These are phyloP conservation scores for Moringa oleifera DNA, from an alignment of 345 rosid species.

Conservation along the genomic window DNA sequence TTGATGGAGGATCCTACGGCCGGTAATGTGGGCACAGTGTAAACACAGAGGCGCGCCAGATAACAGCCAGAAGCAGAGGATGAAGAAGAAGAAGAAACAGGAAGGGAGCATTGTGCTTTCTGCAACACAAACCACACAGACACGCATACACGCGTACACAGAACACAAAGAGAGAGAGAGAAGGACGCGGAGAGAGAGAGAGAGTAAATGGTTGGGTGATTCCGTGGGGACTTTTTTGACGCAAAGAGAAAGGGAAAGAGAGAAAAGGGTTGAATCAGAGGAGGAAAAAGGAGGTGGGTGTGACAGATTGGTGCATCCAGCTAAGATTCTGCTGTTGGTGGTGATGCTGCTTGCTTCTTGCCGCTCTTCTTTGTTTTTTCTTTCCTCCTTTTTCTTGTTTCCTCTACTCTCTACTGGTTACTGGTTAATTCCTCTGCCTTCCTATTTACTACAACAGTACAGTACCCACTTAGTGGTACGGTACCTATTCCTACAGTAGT, in stretches of 20 bases:
- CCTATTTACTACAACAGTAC: no score
- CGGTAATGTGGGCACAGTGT: conserved; percentile 11
- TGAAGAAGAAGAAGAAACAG: conserved; percentile 12
- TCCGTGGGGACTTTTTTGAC: conserved; percentile 5
- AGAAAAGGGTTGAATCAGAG: neutral
- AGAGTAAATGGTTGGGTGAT: conserved; percentile 11
- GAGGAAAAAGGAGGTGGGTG: neutral
- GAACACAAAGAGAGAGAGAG: conserved; percentile 18
- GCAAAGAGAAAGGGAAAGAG: neutral
- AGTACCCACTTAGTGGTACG: no score
- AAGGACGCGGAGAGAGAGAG: conserved; percentile 1
- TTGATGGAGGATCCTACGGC: conserved; percentile 75
- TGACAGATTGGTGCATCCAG: conserved; percentile 49
- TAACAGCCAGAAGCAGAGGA: conserved; percentile 23
- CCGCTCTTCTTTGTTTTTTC: neutral
- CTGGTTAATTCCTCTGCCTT: no score
- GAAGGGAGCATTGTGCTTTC: conserved; percentile 35
- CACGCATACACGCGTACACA: no score
- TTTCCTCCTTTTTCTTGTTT: no score
- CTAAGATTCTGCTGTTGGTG: conserved; percentile 67
- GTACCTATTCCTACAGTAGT: no score
- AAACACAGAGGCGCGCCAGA: conserved; percentile 4
- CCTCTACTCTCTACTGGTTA: no score
- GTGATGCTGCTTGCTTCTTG: no score
- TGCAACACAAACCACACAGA: conserved; percentile 7